Base-by-base conservation (phyloP, 2,329 filamentous ascomycete genomes). In the Cytospora leucostoma region DNA sequence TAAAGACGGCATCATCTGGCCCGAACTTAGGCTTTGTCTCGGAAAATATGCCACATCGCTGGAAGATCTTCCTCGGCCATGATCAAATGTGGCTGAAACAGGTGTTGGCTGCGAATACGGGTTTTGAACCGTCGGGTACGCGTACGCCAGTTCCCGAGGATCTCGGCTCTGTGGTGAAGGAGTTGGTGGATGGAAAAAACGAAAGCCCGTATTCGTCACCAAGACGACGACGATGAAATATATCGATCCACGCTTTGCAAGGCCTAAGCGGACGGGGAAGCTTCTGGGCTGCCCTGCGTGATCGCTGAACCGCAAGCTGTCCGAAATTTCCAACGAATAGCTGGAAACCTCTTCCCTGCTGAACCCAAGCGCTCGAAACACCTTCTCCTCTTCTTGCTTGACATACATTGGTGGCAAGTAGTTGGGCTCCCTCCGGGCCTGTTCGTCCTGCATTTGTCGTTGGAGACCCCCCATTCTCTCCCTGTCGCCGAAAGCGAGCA, bases 371-470 rank as follows among this genome's bases (percentile, higher is more conserved):
- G 77, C 75, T 62, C 84, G 80, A 37, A 88, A 82, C 17, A 85
- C 79, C 33, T 81, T 77, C 32, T 84, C 81, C 57, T 84, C 81
- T 63, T 84, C 80, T 55, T 79, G 75, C 66, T 80, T 81, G 44
- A 78, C 80, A 65, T 85, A 80, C n/a, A 88, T 88, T 1, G 86
- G 86, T 4, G 86, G 86, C 21, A 88, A 77, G 70, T 88, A 88
- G 53, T 84, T 85, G 19, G 86, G 85, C 35, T 87, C 84, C 61
- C 80, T 84, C 67, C 80, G 77, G 37, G 78, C 75, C 65, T 86
- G 84, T 67, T 89, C 86, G 17, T 83, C 81, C 59, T 84, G 79
- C 54, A 89, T 77, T 57, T 79, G 77, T 55, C 77, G 78, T 67
- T 84, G 82, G 52, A 87, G 73, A 10, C 74, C 74, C 49, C 75